Percentiles rank a stretch among this genome's conserved stretches.
Evolutionary conservation across 1,284 basidiomycete species (phyloP).

Genomic region (Ustilago hordei): DNA sequence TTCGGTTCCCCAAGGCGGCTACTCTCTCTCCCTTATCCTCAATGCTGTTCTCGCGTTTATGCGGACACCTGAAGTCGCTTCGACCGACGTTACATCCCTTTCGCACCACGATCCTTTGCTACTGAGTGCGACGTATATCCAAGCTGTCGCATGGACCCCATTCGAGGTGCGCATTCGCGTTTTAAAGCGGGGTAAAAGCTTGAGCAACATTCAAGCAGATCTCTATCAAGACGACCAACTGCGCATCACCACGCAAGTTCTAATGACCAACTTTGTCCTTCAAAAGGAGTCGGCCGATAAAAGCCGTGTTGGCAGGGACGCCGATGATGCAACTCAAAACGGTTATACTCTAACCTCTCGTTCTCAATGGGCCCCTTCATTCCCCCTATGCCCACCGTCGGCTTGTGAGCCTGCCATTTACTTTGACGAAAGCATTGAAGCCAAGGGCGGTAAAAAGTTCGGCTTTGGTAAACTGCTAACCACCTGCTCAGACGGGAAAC

Average conservation of each 20-base stretch:
- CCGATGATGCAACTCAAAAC: conserved; percentile 25
- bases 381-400: conserved; percentile 20
- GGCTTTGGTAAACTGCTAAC: conserved; percentile 32
- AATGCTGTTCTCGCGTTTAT: conserved; percentile 52
- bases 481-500: conserved; percentile 25
- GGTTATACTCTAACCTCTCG: conserved; percentile 30
- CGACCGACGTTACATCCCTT: conserved; percentile 28
- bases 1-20: conserved; percentile 49
- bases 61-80: conserved; percentile 23
- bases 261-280: conserved; percentile 36
- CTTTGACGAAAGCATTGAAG: conserved; percentile 13
- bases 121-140: conserved; percentile 41
- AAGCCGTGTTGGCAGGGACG: not conserved
- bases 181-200: conserved; percentile 38
- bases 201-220: conserved; percentile 48
- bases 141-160: conserved; percentile 25
- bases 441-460: conserved; percentile 21
- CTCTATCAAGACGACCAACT: conserved; percentile 28
- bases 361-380: conserved; percentile 30
- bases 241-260: conserved; percentile 39
- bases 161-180: conserved; percentile 26
- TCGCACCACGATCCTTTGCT: conserved; percentile 39
- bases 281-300: conserved; percentile 23
- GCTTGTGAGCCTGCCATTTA: conserved; percentile 1
- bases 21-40: conserved; percentile 46